These are phyloP conservation scores for Multifurca ochricompacta DNA, from an alignment of 768 basidiomycete genomes.

Conservation along the genomic window DNA sequence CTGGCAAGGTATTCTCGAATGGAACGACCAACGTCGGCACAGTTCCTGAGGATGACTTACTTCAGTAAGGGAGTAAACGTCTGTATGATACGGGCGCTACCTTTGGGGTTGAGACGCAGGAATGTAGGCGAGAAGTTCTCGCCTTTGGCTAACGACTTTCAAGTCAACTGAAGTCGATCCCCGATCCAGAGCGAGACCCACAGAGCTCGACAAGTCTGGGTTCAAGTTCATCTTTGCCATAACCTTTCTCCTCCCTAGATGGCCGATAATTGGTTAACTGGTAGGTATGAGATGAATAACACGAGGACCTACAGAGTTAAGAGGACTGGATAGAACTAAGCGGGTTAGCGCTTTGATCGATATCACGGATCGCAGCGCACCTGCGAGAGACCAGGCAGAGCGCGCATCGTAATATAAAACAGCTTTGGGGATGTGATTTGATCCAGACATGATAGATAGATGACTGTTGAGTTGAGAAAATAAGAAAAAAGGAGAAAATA, in stretches of 20 bases:
- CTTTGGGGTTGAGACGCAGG: slow-evolving; percentile 71
- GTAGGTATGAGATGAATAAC: background rate
- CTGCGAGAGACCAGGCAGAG: slow-evolving; percentile 59
- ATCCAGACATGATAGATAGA: slow-evolving; percentile 19
- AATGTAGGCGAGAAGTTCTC: slow-evolving; percentile 73
- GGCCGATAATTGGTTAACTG: background rate
- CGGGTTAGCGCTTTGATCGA: background rate
- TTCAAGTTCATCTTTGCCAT: slow-evolving; percentile 67
- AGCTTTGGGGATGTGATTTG: slow-evolving; percentile 53
- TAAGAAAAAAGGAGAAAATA: too few relatives aligned
- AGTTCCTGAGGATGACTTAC: slow-evolving; percentile 47
- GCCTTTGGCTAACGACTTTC: slow-evolving; percentile 47
- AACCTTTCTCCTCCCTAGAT: slow-evolving; percentile 68
- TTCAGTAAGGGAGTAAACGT: background rate
- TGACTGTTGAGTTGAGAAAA: too few relatives aligned
- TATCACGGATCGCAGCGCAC: slow-evolving; percentile 29
- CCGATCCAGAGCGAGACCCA: slow-evolving; percentile 25
- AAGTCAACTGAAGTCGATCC: background rate
- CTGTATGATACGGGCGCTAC: slow-evolving; percentile 30
- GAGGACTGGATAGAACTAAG: slow-evolving; percentile 3
- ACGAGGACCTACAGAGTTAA: slow-evolving; percentile 17
- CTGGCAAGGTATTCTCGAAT: slow-evolving; percentile 57
- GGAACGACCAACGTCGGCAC: slow-evolving; percentile 85
- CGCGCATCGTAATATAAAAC: slow-evolving; percentile 60
- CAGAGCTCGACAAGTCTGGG: slow-evolving; percentile 60